These are phyloP conservation scores for Pleurotus cornucopiae DNA, from an alignment of 768 basidiomycete genomes.

Conservation along the genomic window DNA sequence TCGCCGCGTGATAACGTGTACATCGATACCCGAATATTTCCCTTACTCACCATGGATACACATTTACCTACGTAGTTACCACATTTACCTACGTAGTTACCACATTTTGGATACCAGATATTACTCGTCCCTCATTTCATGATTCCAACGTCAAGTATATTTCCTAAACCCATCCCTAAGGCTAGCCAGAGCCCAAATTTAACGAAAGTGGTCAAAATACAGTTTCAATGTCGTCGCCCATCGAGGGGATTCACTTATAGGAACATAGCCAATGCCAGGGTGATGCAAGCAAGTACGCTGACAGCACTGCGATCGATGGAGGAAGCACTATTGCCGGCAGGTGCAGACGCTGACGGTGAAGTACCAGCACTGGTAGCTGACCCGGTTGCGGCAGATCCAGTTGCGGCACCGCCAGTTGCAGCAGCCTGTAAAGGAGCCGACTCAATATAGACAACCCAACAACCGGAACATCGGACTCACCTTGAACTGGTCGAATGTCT, in stretches of 20 bases:
- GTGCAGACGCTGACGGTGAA: slow-evolving; percentile 11
- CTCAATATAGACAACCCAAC: background rate
- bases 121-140: background rate
- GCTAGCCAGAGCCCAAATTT: background rate
- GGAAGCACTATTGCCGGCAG: background rate
- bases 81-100: background rate
- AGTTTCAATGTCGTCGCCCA: background rate
- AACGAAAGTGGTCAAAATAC: background rate
- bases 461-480: slow-evolving; percentile 10
- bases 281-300: background rate
- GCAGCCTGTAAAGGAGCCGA: slow-evolving; percentile 13
- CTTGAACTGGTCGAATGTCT: slow-evolving; percentile 38
- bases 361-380: slow-evolving; percentile 7
- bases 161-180: background rate
- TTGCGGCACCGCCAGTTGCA: slow-evolving; percentile 13
- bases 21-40: background rate
- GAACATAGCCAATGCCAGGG: background rate
- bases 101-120: background rate
- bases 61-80: background rate
- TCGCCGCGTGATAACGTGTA: slow-evolving; percentile 34
- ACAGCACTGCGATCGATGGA: background rate
- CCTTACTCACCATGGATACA: background rate
- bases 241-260: background rate
- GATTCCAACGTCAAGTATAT: background rate
- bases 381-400: slow-evolving; percentile 6